Percentiles rank a stretch among this genome's conserved stretches.
These are phyloP conservation scores for Kwoniella mangroviensis DNA, from an alignment of 768 basidiomycete species.

Conservation along the genomic window DNA sequence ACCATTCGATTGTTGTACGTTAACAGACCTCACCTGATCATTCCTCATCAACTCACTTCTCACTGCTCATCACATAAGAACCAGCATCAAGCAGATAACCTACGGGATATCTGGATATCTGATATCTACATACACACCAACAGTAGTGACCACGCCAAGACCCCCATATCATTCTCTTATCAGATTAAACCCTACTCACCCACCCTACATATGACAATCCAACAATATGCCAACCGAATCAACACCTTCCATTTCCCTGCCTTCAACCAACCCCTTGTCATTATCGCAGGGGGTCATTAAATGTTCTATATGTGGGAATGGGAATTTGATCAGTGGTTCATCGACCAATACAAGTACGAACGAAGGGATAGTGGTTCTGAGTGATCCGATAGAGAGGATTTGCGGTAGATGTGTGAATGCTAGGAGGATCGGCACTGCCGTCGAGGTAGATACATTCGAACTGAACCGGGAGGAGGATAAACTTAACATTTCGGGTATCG, in stretches of 20 bases:
- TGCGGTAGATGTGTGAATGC: constrained; percentile 39
- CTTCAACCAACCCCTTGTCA: background rate
- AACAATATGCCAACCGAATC: constrained; percentile 50
- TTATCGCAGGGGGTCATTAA: constrained; percentile 31
- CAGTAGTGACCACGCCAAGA: background rate
- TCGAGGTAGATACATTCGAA: background rate
- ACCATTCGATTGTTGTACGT: too few relatives aligned
- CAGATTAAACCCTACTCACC: background rate
- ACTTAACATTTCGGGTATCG: background rate
- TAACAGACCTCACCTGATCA: too few relatives aligned
- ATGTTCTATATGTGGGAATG: constrained; percentile 47
- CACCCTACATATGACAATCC: constrained; percentile 2
- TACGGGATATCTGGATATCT: too few relatives aligned
- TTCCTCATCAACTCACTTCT: too few relatives aligned
- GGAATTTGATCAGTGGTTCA: constrained; percentile 16
- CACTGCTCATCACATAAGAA: too few relatives aligned
- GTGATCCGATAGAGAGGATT: constrained; percentile 41
- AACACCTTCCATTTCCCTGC: constrained; percentile 25
- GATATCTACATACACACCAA: too few relatives aligned
- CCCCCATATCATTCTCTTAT: background rate
- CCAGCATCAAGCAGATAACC: too few relatives aligned
- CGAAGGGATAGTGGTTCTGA: constrained; percentile 30
- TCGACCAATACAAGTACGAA: background rate
- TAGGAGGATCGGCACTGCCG: background rate
- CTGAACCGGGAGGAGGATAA: too few relatives aligned